Percentiles rank a stretch among this genome's conserved stretches.
These are phyloP conservation scores for Fusarium sp. DNA, from an alignment of 2,329 filamentous ascomycete genomes.

Conservation along the genomic window DNA sequence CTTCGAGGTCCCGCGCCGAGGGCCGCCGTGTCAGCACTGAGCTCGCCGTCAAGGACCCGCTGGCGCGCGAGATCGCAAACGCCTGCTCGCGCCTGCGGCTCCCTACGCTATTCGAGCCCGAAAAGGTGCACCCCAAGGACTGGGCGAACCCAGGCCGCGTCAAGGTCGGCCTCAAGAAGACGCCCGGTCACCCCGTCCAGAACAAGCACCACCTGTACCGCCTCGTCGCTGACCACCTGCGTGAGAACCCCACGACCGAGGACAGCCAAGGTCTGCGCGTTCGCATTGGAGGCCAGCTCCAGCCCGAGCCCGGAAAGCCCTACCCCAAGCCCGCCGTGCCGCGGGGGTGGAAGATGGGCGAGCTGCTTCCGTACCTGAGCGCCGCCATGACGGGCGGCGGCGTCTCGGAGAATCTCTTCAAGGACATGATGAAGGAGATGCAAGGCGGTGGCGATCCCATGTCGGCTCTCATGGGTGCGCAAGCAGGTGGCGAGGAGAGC, in stretches of 20 bases:
- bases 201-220: constrained; percentile 91
- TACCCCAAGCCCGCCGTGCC: constrained; percentile 84
- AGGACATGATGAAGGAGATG: constrained; percentile 98
- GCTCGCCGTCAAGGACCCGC: constrained; percentile 85
- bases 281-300: constrained; percentile 80
- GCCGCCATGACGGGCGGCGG: constrained; percentile 93
- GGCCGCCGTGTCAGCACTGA: constrained; percentile 83
- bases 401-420: constrained; percentile 93
- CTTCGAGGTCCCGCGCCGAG: constrained; percentile 78
- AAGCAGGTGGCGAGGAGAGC: constrained; percentile 49
- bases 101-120: constrained; percentile 87
- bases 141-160: constrained; percentile 97
- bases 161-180: constrained; percentile 75
- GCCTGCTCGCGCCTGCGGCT: constrained; percentile 83
- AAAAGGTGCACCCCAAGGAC: constrained; percentile 94
- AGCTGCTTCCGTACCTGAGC: constrained; percentile 88
- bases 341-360: constrained; percentile 91
- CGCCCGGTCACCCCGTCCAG: constrained; percentile 63
- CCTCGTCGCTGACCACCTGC: constrained; percentile 83
- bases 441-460: constrained; percentile 65
- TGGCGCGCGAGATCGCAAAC: constrained; percentile 90
- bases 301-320: constrained; percentile 73
- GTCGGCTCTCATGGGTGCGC: constrained; percentile 60
- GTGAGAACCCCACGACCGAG: constrained; percentile 83
- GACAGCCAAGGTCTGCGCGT: constrained; percentile 78